Evolutionary conservation across 805 yeast species (phyloP).

Genomic region (Clavispora vitiphila): DNA sequence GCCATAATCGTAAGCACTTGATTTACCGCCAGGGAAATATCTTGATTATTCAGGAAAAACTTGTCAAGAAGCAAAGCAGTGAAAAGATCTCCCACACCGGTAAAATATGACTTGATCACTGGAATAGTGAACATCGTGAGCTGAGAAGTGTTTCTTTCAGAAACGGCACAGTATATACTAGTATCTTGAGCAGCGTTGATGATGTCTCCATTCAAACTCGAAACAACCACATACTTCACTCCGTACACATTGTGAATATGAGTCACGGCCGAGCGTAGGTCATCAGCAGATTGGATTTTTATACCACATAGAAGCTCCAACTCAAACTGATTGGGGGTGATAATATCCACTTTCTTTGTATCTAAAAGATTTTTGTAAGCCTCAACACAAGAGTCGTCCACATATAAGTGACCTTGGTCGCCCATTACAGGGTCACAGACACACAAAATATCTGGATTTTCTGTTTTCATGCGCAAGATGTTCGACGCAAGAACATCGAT

Average conservation of each 20-base stretch:
- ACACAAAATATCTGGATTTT: slow-evolving; percentile 14
- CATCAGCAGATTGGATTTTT: slow-evolving; percentile 5
- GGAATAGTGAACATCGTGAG: slow-evolving; percentile 47
- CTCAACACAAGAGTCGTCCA: slow-evolving; percentile 11
- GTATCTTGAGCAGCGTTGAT: slow-evolving; percentile 3
- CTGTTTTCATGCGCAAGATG: slow-evolving; percentile 5
- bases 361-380: slow-evolving; percentile 10
- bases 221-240: slow-evolving; percentile 12
- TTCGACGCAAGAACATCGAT: slow-evolving; percentile 9
- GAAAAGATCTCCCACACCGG: slow-evolving; percentile 93
- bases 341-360: slow-evolving; percentile 9
- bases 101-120: slow-evolving; percentile 71
- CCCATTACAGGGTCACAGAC: slow-evolving; percentile 19
- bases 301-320: slow-evolving; percentile 14
- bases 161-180: slow-evolving; percentile 25
- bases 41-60: slow-evolving; percentile 27
- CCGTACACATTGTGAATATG: slow-evolving; percentile 7
- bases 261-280: slow-evolving; percentile 9
- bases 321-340: slow-evolving; percentile 18
- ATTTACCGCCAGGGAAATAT: slow-evolving; percentile 36
- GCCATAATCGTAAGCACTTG: slow-evolving; percentile 57
- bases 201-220: slow-evolving; percentile 28
- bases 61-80: slow-evolving; percentile 74
- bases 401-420: slow-evolving; percentile 17
- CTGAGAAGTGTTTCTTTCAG: slow-evolving; percentile 9